These are phyloP conservation scores for Naegleria fowleri DNA, from an alignment of 208 protist species.

Conservation along the genomic window DNA sequence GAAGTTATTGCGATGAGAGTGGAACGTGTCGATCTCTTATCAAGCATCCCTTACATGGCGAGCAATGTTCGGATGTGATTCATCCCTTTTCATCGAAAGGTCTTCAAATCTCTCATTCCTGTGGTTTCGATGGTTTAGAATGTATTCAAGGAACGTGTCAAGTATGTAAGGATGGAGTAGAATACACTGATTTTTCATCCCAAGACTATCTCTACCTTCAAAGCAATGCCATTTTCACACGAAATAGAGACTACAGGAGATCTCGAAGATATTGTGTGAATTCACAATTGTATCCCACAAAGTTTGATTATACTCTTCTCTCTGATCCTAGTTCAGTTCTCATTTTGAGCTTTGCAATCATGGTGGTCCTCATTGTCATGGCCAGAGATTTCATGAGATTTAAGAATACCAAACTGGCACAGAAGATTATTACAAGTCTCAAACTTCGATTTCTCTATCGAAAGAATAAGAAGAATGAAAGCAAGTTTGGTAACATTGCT, in stretches of 20 bases:
- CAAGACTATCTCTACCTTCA: background rate
- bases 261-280: background rate
- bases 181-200: background rate
- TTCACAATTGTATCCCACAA: background rate
- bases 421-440: background rate
- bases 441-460: background rate
- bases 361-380: background rate
- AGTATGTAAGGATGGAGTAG: background rate
- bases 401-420: background rate
- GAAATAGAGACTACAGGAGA: background rate
- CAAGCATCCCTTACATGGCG: background rate
- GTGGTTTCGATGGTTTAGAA: background rate
- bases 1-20: background rate
- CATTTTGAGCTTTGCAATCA: background rate
- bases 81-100: background rate
- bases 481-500: background rate
- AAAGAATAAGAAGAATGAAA: background rate
- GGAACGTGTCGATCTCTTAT: background rate
- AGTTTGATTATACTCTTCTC: background rate
- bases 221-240: background rate
- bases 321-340: background rate
- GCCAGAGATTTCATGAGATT: background rate
- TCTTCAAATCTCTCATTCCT: background rate
- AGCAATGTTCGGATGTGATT: background rate
- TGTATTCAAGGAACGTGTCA: background rate